A percentile compares a stretch with the other conserved stretches of the same genome.
phyloP scores from a whole-genome alignment of 495 filamentous ascomycete genomes.

The Astrocystis sublimbata region DNA sequence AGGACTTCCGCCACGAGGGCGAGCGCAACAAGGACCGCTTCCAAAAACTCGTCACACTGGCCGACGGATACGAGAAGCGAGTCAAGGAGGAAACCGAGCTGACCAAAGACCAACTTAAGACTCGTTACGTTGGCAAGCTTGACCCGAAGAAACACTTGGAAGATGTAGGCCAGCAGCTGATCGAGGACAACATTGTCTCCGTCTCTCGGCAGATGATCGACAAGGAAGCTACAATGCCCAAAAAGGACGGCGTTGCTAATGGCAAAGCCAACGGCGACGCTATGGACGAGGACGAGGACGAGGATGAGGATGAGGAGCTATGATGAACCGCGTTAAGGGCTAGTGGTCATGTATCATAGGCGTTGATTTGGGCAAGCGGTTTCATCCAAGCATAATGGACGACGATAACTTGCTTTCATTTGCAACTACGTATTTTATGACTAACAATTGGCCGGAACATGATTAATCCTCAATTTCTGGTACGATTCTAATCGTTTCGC shows the following conservation, averaged over 20 bases:
- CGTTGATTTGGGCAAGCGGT: slow-evolving; percentile 32
- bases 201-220: slow-evolving; percentile 98
- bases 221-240: slow-evolving; percentile 80
- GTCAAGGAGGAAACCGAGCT: slow-evolving; percentile 98
- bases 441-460: not conserved
- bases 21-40: slow-evolving; percentile 80
- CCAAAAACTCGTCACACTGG: slow-evolving; percentile 81
- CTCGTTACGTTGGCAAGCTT: slow-evolving; percentile 96
- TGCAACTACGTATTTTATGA: slow-evolving; percentile 10
- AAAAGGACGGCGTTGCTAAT: slow-evolving; percentile 54
- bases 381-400: slow-evolving; percentile 28
- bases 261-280: slow-evolving; percentile 56
- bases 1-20: slow-evolving; percentile 86
- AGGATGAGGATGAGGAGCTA: slow-evolving; percentile 56
- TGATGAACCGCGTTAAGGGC: slow-evolving; percentile 25
- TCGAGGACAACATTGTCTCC: slow-evolving; percentile 98
- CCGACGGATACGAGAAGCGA: slow-evolving; percentile 96
- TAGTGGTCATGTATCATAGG: slow-evolving; percentile 37
- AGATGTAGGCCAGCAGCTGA: slow-evolving; percentile 90
- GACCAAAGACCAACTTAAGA: slow-evolving; percentile 97
- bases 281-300: slow-evolving; percentile 58
- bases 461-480: not conserved
- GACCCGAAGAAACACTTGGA: slow-evolving; percentile 99
- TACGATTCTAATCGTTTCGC: not conserved
- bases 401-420: slow-evolving; percentile 19